These are phyloP conservation scores for Mallotus japonicus DNA, from an alignment of 441 rosid genomes.

Conservation along the genomic window DNA sequence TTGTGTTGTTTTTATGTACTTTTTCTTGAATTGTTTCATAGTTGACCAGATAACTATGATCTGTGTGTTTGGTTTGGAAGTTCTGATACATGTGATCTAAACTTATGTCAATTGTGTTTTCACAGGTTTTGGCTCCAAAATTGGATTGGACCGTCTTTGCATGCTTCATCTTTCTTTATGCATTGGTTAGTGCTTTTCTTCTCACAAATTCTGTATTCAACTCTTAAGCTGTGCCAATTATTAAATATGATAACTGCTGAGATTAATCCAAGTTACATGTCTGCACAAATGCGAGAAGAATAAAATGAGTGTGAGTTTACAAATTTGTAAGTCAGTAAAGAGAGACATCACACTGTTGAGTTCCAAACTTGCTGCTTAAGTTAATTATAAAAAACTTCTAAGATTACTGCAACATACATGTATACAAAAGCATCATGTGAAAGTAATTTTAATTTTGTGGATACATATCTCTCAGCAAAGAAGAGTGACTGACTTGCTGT, in stretches of 20 bases:
- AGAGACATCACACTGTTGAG: neutral
- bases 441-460: neutral
- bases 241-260: neutral
- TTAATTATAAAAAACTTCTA: neutral
- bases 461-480: neutral
- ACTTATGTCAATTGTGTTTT: slow-evolving; percentile 30
- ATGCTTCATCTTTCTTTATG: slow-evolving; percentile 86
- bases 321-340: no score
- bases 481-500: neutral
- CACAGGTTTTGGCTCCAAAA: slow-evolving; percentile 99
- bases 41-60: neutral
- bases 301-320: neutral
- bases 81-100: slow-evolving; percentile 23
- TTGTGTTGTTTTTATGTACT: slow-evolving; percentile 7
- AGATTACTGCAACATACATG: neutral
- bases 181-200: slow-evolving; percentile 71
- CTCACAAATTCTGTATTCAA: neutral
- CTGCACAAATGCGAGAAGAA: neutral
- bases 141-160: slow-evolving; percentile 96
- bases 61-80: neutral
- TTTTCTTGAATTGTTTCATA: neutral
- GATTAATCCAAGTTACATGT: neutral
- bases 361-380: neutral
- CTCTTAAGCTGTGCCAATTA: neutral
- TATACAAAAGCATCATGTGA: neutral